Base-by-base conservation (phyloP, 2,329 filamentous ascomycete genomes). In the Knufia petricola region DNA sequence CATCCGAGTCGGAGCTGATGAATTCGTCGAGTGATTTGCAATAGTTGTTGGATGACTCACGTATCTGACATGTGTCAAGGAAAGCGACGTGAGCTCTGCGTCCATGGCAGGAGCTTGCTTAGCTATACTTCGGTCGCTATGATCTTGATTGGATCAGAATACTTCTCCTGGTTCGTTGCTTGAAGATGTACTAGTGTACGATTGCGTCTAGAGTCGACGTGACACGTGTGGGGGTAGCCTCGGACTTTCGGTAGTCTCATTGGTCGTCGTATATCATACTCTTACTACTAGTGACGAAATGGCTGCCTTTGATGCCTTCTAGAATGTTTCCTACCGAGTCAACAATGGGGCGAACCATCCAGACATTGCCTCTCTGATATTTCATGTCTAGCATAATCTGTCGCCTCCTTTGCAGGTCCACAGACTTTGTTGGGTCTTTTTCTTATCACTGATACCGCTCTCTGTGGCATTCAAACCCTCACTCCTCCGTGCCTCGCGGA, bases 21-120 rank as follows among this genome's bases (percentile, higher is more conserved):
- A n/a, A n/a, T n/a, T n/a, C n/a, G n/a, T n/a, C n/a, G n/a, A n/a
- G n/a, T n/a, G n/a, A n/a, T n/a, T n/a, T n/a, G n/a, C n/a, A n/a
- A n/a, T n/a, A n/a, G n/a, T n/a, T n/a, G n/a, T n/a, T n/a, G 32
- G 23, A 19, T 6, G 19, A 38, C 79, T 62, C 70, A 94, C 89
- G 75, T 96, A 96, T 72, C 92, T 87, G 59, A 96, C 89, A 70
- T 96, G 90, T 9, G 92, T 96, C 58, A 98, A 71, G 45, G 90
- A 95, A 52, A 98, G 77, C 20, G 90, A 96, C 45, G 89, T 87
- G 50, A 96, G 73, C 34, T 62, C 59, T 49, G 69, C 65, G 28
- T 56, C 55, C 55, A 56, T 55, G n/a, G n/a, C n/a, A n/a, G n/a
- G n/a, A n/a, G n/a, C n/a, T n/a, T n/a, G n/a, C n/a, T n/a, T n/a